A percentile compares a stretch with the other conserved stretches of the same genome.
Conservation (phyloP, 768 basidiomycete genomes). For the Lactarius sanguifluus region DNA sequence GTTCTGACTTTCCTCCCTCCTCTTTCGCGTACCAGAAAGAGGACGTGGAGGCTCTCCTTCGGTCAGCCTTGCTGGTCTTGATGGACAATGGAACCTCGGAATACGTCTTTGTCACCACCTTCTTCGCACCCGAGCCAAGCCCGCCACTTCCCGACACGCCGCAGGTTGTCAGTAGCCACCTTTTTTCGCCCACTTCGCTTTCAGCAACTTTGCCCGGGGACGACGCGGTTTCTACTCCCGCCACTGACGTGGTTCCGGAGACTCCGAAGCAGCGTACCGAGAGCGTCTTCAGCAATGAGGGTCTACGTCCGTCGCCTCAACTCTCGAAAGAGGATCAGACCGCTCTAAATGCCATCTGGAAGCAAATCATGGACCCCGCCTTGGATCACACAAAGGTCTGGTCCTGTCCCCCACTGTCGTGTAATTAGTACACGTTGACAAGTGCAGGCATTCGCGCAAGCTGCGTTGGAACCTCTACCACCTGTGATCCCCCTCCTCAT, state of each 20-base stretch:
- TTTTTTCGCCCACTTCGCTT: slow-evolving; percentile 42
- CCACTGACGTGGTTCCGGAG: slow-evolving; percentile 51
- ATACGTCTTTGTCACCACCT: slow-evolving; percentile 81
- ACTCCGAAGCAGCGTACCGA: slow-evolving; percentile 31
- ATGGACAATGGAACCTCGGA: slow-evolving; percentile 95
- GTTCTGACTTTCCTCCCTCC: slow-evolving; percentile 4
- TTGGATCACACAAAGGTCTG: slow-evolving; percentile 78
- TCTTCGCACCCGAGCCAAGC: slow-evolving; percentile 55
- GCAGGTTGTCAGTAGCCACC: slow-evolving; percentile 25
- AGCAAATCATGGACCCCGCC: slow-evolving; percentile 89
- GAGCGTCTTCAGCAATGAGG: slow-evolving; percentile 40
- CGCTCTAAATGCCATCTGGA: slow-evolving; percentile 73
- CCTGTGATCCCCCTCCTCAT: slow-evolving; percentile 76
- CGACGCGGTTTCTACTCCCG: slow-evolving; percentile 34
- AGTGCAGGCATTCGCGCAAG: slow-evolving; percentile 62
- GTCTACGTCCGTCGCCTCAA: slow-evolving; percentile 31
- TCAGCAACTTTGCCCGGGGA: slow-evolving; percentile 34
- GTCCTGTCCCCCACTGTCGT: slow-evolving; percentile 32
- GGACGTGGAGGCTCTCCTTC: slow-evolving; percentile 76
- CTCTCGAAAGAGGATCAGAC: slow-evolving; percentile 58
- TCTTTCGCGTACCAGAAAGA: slow-evolving; percentile 56
- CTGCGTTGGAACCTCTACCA: slow-evolving; percentile 70
- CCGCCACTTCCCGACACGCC: slow-evolving; percentile 22
- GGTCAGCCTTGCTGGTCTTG: slow-evolving; percentile 84
- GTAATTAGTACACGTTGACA: neutral